phyloP scores from a whole-genome alignment of 345 rosid species.

The Pistacia vera region DNA sequence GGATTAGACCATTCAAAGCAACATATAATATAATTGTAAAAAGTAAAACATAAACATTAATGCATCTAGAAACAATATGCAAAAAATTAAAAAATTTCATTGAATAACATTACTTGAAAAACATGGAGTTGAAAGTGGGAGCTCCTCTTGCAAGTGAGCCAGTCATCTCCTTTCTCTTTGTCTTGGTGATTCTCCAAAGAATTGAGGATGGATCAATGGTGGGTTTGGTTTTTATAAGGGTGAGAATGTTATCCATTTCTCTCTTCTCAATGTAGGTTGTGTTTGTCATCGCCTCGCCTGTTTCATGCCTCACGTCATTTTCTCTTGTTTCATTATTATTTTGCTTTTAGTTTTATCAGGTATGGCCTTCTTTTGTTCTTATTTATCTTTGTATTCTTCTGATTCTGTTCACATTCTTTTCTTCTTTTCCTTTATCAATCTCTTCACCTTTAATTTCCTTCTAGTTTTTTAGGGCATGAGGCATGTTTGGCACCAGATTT shows the following conservation, averaged over 20 bases:
- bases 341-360: neutral
- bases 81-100: neutral
- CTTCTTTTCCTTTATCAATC: no score
- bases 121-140: slow-evolving; percentile 5
- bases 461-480: no score
- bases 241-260: neutral
- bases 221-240: neutral
- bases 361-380: neutral
- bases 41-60: neutral
- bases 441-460: no score
- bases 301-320: neutral
- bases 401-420: neutral
- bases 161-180: neutral
- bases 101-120: neutral
- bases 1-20: no score
- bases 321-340: neutral
- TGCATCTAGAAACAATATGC: neutral
- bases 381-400: neutral
- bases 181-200: neutral
- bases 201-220: neutral
- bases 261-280: neutral
- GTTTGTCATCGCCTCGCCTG: neutral
- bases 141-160: neutral
- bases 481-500: no score
- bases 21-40: no score